phyloP scores from a whole-genome alignment of 208 protist genomes.

The Trypanosoma cruzi region DNA sequence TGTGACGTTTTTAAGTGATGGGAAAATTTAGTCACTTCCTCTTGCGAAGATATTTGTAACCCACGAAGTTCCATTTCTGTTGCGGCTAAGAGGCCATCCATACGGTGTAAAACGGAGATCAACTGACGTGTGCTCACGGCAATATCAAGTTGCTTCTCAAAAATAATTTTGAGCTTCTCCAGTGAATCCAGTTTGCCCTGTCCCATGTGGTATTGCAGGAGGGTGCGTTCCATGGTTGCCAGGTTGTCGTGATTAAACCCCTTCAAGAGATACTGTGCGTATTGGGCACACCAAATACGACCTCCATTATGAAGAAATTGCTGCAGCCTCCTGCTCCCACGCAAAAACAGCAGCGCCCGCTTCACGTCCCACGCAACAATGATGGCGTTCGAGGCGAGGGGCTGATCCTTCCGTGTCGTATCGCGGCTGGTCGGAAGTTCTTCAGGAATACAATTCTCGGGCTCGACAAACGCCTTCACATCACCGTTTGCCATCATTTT shows the following conservation, averaged over 20 bases:
- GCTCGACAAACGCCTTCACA: constrained; percentile 56
- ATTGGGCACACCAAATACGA: constrained; percentile 91
- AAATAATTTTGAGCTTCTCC: constrained; percentile 88
- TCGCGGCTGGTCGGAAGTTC: background rate
- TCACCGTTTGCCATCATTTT: constrained; percentile 37
- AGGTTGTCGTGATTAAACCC: constrained; percentile 87
- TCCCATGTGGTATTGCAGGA: constrained; percentile 85
- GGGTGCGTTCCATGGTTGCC: constrained; percentile 82
- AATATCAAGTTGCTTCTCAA: constrained; percentile 88
- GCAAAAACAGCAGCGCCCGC: constrained; percentile 82
- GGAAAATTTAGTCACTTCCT: constrained; percentile 66
- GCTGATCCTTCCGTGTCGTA: background rate
- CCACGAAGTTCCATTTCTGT: constrained; percentile 92
- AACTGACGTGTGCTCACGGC: constrained; percentile 82
- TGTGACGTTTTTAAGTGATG: constrained; percentile 65
- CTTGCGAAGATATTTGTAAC: constrained; percentile 75
- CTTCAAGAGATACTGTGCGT: constrained; percentile 91
- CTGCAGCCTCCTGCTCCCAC: constrained; percentile 53
- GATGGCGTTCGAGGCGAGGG: constrained; percentile 53
- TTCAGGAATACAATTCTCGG: constrained; percentile 65
- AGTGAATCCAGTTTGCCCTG: constrained; percentile 73
- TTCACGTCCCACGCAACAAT: constrained; percentile 88
- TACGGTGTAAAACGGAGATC: constrained; percentile 80
- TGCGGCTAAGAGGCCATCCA: constrained; percentile 91
- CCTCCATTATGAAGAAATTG: constrained; percentile 81